Percentiles rank a stretch among this genome's conserved stretches.
Conservation (phyloP, 495 filamentous ascomycete genomes). For the Niebla homalea region DNA sequence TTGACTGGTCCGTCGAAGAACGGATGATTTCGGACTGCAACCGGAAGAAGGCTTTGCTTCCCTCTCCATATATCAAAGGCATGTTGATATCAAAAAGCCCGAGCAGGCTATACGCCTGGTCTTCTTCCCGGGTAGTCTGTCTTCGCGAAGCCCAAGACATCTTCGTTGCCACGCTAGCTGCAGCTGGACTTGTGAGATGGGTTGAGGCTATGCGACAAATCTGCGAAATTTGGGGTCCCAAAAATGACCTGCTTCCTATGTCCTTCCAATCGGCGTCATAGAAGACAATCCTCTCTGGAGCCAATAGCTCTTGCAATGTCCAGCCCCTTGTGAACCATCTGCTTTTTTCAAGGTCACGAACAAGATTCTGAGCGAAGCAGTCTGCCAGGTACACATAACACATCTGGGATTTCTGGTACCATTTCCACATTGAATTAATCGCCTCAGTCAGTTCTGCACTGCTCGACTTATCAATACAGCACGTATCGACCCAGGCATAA, state of each 20-base stretch:
- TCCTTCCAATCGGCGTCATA: constrained; percentile 19
- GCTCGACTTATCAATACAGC: constrained; percentile 29
- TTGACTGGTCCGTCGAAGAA: constrained; percentile 12
- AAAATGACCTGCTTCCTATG: constrained; percentile 16
- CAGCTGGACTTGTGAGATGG: background rate
- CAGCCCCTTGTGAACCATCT: constrained; percentile 31
- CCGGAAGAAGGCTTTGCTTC: constrained; percentile 19
- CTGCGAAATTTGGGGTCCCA: background rate
- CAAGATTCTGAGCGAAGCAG: background rate
- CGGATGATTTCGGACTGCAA: constrained; percentile 21
- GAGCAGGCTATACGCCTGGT: constrained; percentile 23
- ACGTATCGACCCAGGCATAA: constrained; percentile 30
- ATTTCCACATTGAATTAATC: constrained; percentile 25
- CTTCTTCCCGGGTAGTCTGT: constrained; percentile 19
- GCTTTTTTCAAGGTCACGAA: background rate
- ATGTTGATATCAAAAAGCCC: constrained; percentile 25
- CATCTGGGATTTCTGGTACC: constrained; percentile 15
- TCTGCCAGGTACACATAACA: constrained; percentile 20
- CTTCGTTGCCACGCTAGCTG: constrained; percentile 13
- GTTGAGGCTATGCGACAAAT: constrained; percentile 20
- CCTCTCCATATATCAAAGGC: constrained; percentile 28
- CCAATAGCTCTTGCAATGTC: constrained; percentile 31
- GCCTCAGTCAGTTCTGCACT: constrained; percentile 25
- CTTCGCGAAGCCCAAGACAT: constrained; percentile 25
- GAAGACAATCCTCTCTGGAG: constrained; percentile 20